A percentile compares a stretch with the other conserved stretches of the same genome.
phyloP scores from a whole-genome alignment of 345 rosid genomes.

The Bruguiera gymnorhiza region DNA sequence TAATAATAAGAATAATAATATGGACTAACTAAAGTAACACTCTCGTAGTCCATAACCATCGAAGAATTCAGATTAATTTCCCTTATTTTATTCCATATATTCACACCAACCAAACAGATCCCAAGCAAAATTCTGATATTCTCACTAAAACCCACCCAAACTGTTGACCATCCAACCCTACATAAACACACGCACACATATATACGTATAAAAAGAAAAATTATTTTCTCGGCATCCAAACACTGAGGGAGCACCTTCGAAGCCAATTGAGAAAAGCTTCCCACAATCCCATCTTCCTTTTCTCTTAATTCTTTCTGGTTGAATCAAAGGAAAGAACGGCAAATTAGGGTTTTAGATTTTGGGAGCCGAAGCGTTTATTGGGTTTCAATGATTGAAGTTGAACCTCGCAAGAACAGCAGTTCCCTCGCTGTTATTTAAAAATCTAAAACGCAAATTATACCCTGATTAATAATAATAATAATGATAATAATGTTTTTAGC shows the following conservation, averaged over 20 bases:
- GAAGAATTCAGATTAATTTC: background rate
- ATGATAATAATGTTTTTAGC: background rate
- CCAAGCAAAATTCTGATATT: too few species aligned
- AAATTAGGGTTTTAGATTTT: slow-evolving; percentile 11
- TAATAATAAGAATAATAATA: too few species aligned
- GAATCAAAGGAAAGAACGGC: background rate
- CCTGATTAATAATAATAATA: background rate
- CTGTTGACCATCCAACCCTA: too few species aligned
- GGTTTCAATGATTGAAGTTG: slow-evolving; percentile 9
- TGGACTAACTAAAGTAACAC: too few species aligned
- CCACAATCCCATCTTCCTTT: slow-evolving; percentile 33
- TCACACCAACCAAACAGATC: background rate
- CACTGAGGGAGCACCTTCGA: slow-evolving; percentile 26
- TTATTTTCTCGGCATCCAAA: too few species aligned
- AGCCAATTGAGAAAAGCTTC: slow-evolving; percentile 43
- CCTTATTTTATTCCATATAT: too few species aligned
- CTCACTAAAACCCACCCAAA: too few species aligned
- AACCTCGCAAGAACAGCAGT: background rate
- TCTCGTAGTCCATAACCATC: too few species aligned
- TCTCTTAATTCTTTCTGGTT: background rate
- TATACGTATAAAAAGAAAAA: too few species aligned
- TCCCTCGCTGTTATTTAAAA: slow-evolving; percentile 29
- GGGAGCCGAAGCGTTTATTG: background rate
- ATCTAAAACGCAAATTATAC: background rate
- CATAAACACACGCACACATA: too few species aligned